Evolutionary conservation across 1,284 basidiomycete species (phyloP).

Genomic region (Trichosporon sp.): DNA sequence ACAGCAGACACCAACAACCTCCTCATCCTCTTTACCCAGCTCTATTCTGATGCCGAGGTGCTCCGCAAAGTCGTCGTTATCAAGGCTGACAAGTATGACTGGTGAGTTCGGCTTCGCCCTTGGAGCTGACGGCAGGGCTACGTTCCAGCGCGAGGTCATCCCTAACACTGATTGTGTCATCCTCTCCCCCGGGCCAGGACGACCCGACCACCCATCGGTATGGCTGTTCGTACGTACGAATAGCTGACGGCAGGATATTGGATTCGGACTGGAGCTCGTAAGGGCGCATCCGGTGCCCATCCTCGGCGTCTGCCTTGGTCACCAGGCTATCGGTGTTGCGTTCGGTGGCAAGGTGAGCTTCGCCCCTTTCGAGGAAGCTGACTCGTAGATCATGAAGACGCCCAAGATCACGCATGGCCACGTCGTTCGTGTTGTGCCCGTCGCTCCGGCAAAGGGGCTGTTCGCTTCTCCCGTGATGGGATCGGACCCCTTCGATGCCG

Average conservation of each 20-base stretch:
- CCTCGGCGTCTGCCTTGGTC: conserved; percentile 76
- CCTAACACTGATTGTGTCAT: conserved; percentile 56
- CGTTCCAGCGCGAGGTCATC: conserved; percentile 48
- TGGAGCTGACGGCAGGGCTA: conserved; percentile 40
- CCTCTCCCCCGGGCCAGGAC: conserved; percentile 57
- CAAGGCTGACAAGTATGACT: conserved; percentile 54
- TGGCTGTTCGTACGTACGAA: conserved; percentile 10
- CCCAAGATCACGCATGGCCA: conserved; percentile 69
- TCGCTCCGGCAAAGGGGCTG: conserved; percentile 37
- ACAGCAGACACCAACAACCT: conserved; percentile 56
- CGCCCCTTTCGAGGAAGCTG: neutral
- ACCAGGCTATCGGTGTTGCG: conserved; percentile 82
- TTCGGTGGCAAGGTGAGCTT: conserved; percentile 65
- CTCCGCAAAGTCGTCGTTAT: conserved; percentile 55
- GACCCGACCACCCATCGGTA: conserved; percentile 51
- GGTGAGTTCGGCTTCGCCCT: conserved; percentile 36
- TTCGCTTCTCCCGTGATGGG: conserved; percentile 44
- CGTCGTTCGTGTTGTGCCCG: conserved; percentile 63
- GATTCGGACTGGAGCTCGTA: conserved; percentile 53
- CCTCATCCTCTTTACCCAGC: conserved; percentile 54
- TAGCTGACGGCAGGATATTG: conserved; percentile 49
- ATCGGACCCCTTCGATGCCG: conserved; percentile 63
- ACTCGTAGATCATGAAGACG: conserved; percentile 52
- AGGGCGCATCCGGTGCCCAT: conserved; percentile 50
- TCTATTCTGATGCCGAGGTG: conserved; percentile 53